These are phyloP conservation scores for Eutypa lata DNA, from an alignment of 2,329 filamentous ascomycete species.

Conservation along the genomic window DNA sequence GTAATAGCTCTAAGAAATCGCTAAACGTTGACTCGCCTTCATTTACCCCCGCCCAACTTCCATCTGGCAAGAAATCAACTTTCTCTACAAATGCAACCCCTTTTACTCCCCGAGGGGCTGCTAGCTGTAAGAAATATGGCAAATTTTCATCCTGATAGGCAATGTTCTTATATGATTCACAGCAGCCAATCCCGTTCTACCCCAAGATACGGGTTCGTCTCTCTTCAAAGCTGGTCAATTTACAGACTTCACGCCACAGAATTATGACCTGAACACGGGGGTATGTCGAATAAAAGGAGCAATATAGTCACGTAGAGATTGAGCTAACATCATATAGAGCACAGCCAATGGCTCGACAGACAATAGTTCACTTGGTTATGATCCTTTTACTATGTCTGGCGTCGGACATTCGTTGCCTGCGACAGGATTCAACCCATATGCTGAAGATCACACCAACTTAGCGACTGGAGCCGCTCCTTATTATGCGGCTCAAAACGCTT, in stretches of 20 bases:
- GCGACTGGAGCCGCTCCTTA: slow-evolving; percentile 58
- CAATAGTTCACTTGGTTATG: slow-evolving; percentile 43
- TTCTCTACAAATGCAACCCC: slow-evolving; percentile 88
- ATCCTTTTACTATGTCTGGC: slow-evolving; percentile 62
- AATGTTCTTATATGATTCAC: slow-evolving; percentile 8
- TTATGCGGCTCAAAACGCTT: slow-evolving; percentile 58
- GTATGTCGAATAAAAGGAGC: slow-evolving; percentile 36
- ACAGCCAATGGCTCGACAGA: slow-evolving; percentile 24
- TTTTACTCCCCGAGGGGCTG: slow-evolving; percentile 69
- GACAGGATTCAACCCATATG: slow-evolving; percentile 70
- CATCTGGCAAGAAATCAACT: slow-evolving; percentile 62
- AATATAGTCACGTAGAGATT: neutral
- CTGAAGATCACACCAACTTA: slow-evolving; percentile 64
- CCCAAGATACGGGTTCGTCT: slow-evolving; percentile 40
- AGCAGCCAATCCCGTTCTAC: slow-evolving; percentile 36
- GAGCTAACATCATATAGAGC: slow-evolving; percentile 19
- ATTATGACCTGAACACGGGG: slow-evolving; percentile 49
- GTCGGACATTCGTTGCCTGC: slow-evolving; percentile 49
- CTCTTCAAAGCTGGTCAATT: slow-evolving; percentile 56
- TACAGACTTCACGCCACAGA: slow-evolving; percentile 57
- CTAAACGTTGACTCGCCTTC: slow-evolving; percentile 95
- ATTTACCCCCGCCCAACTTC: slow-evolving; percentile 70
- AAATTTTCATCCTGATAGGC: neutral
- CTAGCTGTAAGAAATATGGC: slow-evolving; percentile 17
- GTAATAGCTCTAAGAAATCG: slow-evolving; percentile 61